phyloP scores from a whole-genome alignment of 2,329 filamentous ascomycete genomes.

The Colletotrichum lindemuthianum region DNA sequence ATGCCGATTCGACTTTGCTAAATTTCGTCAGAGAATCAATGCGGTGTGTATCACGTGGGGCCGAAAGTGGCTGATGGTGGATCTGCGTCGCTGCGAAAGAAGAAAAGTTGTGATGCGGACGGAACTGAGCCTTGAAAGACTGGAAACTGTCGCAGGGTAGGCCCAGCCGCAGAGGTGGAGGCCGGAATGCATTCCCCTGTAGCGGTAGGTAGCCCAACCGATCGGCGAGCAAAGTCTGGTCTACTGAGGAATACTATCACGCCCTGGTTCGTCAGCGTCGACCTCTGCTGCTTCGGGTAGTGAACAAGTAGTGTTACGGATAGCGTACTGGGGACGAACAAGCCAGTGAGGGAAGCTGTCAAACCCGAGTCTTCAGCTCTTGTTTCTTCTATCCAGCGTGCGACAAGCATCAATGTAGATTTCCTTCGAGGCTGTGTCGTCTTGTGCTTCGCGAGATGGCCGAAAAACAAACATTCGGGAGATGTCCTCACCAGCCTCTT shows the following conservation, averaged over 20 bases:
- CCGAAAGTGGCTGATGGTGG: constrained; percentile 30
- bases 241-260: too few relatives aligned
- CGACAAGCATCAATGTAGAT: too few relatives aligned
- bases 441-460: neutral
- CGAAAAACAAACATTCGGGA: constrained; percentile 3
- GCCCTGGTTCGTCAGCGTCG: too few relatives aligned
- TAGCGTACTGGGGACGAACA: too few relatives aligned
- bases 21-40: constrained; percentile 30
- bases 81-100: constrained; percentile 16
- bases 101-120: constrained; percentile 34
- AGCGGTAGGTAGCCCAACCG: constrained; percentile 23
- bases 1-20: constrained; percentile 18
- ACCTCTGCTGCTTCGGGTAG: too few relatives aligned
- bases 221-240: constrained; percentile 19
- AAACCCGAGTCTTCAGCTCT: too few relatives aligned
- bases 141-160: constrained; percentile 22
- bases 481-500: constrained; percentile 27
- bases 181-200: constrained; percentile 10
- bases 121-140: constrained; percentile 27
- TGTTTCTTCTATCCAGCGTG: too few relatives aligned
- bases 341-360: too few relatives aligned
- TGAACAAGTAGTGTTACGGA: too few relatives aligned
- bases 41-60: constrained; percentile 36
- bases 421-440: too few relatives aligned
- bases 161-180: constrained; percentile 19